These are phyloP conservation scores for Leucaena leucocephala DNA, from an alignment of 306 rosid genomes.

Conservation along the genomic window DNA sequence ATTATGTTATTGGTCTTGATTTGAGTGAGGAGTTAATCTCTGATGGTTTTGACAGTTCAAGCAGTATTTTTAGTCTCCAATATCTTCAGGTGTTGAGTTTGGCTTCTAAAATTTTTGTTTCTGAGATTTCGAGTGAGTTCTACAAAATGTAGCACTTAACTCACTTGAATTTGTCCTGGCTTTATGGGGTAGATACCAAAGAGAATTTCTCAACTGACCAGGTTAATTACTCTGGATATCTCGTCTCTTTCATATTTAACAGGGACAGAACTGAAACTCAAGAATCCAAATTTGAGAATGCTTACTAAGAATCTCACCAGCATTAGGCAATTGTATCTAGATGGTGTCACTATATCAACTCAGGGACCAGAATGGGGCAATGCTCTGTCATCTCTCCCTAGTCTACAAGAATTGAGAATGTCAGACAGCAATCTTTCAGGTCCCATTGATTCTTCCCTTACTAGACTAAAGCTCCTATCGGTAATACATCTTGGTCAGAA, in stretches of 20 bases:
- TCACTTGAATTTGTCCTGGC: slow-evolving; percentile 31
- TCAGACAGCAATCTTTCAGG: slow-evolving; percentile 26
- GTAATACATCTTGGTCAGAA: slow-evolving; percentile 23
- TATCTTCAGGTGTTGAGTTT: slow-evolving; percentile 29
- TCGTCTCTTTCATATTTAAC: neutral
- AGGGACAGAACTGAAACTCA: slow-evolving; percentile 2
- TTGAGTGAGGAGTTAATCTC: slow-evolving; percentile 1
- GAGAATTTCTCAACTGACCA: slow-evolving; percentile 27
- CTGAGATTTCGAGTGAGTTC: slow-evolving; percentile 27
- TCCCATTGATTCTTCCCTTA: slow-evolving; percentile 37
- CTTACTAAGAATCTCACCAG: slow-evolving; percentile 27
- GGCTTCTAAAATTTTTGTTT: neutral
- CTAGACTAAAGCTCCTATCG: slow-evolving; percentile 18
- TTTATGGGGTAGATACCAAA: slow-evolving; percentile 32
- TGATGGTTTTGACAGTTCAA: slow-evolving; percentile 7
- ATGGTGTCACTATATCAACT: slow-evolving; percentile 43
- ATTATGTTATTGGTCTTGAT: slow-evolving; percentile 22
- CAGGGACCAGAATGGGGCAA: slow-evolving; percentile 47
- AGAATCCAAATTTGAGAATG: slow-evolving; percentile 13
- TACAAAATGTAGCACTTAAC: slow-evolving; percentile 23
- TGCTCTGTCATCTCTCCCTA: neutral
- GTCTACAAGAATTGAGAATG: slow-evolving; percentile 35
- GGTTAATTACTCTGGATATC: slow-evolving; percentile 33
- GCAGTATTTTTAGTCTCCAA: slow-evolving; percentile 26
- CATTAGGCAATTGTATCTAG: slow-evolving; percentile 37